Evolutionary conservation across 2,329 filamentous ascomycete genomes (phyloP), one percentile per base, ranked within the genome.

Genomic region (Colletotrichum agaves): DNA sequence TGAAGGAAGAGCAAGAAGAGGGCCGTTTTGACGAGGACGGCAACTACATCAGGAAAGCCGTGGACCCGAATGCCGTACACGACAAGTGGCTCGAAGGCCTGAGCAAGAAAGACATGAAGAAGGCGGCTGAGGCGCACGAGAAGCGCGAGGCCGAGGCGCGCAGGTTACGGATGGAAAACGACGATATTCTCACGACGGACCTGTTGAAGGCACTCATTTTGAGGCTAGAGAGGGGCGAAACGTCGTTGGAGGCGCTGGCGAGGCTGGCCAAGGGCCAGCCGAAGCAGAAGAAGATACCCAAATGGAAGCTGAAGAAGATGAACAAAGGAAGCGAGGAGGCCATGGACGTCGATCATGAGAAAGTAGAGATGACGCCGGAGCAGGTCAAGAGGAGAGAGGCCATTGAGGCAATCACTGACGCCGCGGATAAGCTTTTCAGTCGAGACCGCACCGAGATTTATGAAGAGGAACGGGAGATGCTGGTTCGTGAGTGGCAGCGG

Each of bases 11-110:
- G 78, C 90, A 97, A 77, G 94, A 98, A 75, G 95, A 98, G 73
- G 96, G 96, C 1, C 87, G 90, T 11, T 99, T 98, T 74, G 96
- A 99, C 76, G 92, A 96, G 73, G 83, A 90, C 1, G 95, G 95
- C 10, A 99, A 98, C 78, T 99, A 90, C 77, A 89, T 99, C 49
- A 89, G 96, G 63, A 97, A 97, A 78, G 94, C 94, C 0, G 87
- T 82, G 8, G 96, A 99, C 74, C 93, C 93, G 0, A 94, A 98
- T 73, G 93, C 94, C 0, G 88, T 92, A 23, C 94, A 99, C 78
- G 96, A 99, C 80, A 87, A 87, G 35, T 99, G 96, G 96, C 81
- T 99, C 19, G 92, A 97, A 49, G 96, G 96, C 0, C 83, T 98
- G 19, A 96, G 91, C 72, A 98, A 97, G 78, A 97, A 95, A 78